These are phyloP conservation scores for Medicago arabica DNA, from an alignment of 306 rosid genomes.

Conservation along the genomic window DNA sequence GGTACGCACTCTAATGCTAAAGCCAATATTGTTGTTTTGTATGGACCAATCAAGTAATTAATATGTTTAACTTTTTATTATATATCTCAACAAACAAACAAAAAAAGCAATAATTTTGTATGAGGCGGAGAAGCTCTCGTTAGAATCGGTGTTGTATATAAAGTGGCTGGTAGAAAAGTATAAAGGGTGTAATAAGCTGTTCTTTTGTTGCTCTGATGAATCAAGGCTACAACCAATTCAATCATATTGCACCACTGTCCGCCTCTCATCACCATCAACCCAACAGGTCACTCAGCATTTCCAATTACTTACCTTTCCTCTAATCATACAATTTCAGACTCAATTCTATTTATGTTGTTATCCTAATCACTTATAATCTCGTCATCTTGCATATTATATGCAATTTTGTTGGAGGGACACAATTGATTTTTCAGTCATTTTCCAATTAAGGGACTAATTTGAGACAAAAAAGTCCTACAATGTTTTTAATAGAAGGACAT, in stretches of 20 bases:
- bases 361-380: constrained; percentile 4
- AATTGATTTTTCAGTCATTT: too few species aligned
- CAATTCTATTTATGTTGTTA: not conserved
- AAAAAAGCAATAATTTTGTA: constrained; percentile 67
- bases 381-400: constrained; percentile 6
- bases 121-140: constrained; percentile 74
- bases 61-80: not conserved
- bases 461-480: too few species aligned
- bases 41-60: not conserved
- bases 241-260: constrained; percentile 63
- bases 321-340: not conserved
- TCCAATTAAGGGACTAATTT: too few species aligned
- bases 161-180: constrained; percentile 82
- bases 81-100: constrained; percentile 7
- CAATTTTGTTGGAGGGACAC: not conserved
- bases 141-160: constrained; percentile 66
- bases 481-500: too few species aligned
- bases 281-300: constrained; percentile 55
- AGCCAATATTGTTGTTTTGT: not conserved
- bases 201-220: constrained; percentile 86
- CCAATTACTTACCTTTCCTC: not conserved
- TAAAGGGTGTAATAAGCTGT: constrained; percentile 68
- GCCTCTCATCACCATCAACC: constrained; percentile 69
- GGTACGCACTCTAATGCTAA: constrained; percentile 48
- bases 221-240: constrained; percentile 72